These are phyloP conservation scores for Rugonectria rugulosa DNA, from an alignment of 2,329 filamentous ascomycete species.

Conservation along the genomic window DNA sequence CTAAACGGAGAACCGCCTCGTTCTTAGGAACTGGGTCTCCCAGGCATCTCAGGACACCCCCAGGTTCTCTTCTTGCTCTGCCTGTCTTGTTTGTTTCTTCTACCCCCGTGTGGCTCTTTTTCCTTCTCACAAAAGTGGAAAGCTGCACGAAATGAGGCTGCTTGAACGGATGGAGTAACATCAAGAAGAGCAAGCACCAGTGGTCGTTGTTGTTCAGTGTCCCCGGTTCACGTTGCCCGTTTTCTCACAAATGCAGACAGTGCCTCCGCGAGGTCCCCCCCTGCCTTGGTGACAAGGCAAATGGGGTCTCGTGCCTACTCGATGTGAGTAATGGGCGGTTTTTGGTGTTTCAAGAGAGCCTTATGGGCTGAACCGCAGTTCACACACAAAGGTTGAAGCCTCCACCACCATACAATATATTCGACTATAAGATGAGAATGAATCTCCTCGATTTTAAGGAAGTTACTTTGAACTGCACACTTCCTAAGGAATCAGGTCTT, in stretches of 20 bases:
- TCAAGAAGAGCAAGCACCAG: too few species aligned
- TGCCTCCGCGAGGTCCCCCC: conserved; percentile 7
- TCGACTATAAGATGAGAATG: conserved; percentile 18
- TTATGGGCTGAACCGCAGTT: conserved; percentile 23
- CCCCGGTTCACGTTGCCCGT: not conserved
- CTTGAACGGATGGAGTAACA: not conserved
- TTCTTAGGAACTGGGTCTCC: conserved; percentile 1
- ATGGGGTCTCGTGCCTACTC: conserved; percentile 17
- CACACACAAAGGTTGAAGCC: conserved; percentile 15
- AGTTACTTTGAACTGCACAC: not conserved
- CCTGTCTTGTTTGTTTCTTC: not conserved
- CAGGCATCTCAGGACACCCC: not conserved
- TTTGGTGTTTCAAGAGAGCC: conserved; percentile 13
- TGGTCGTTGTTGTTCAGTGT: not conserved
- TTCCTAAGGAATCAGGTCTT: too few species aligned
- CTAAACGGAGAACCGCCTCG: conserved; percentile 5
- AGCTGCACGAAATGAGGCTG: conserved; percentile 16
- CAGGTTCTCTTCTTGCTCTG: not conserved
- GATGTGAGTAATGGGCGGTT: conserved; percentile 14
- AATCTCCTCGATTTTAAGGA: conserved; percentile 8
- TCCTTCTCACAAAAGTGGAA: conserved; percentile 14
- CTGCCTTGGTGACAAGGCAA: conserved; percentile 8
- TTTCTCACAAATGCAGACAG: conserved; percentile 4
- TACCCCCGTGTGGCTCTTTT: too few species aligned
- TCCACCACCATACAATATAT: not conserved